These are phyloP conservation scores for Pontederia crassipes DNA, from an alignment of 176 grass and related monocot genomes.

Conservation along the genomic window DNA sequence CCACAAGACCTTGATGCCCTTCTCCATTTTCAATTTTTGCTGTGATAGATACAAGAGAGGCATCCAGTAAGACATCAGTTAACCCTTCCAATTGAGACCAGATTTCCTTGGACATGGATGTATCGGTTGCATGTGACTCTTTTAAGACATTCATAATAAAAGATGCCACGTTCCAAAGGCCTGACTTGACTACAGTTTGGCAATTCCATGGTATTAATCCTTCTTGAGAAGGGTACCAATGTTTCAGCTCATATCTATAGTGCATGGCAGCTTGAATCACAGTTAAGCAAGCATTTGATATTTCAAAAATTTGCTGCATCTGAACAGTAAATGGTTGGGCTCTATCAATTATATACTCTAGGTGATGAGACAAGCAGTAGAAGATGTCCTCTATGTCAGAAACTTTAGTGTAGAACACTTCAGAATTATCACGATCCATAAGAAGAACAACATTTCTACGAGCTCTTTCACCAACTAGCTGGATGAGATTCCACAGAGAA, in stretches of 20 bases:
- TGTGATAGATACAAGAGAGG: constrained; percentile 59
- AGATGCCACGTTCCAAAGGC: constrained; percentile 74
- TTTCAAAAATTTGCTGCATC: constrained; percentile 58
- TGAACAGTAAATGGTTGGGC: constrained; percentile 48
- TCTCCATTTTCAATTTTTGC: constrained; percentile 78
- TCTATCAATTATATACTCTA: constrained; percentile 59
- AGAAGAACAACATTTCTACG: constrained; percentile 85
- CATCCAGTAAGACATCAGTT: constrained; percentile 72
- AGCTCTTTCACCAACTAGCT: constrained; percentile 91
- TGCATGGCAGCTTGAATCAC: constrained; percentile 51
- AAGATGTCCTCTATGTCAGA: constrained; percentile 87
- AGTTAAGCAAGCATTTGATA: constrained; percentile 65
- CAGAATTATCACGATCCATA: constrained; percentile 96
- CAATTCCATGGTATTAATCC: constrained; percentile 86
- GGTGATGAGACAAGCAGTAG: constrained; percentile 70
- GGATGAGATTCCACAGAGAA: constrained; percentile 84
- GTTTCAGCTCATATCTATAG: constrained; percentile 54
- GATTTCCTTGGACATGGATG: constrained; percentile 49
- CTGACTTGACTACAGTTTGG: constrained; percentile 60
- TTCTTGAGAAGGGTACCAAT: constrained; percentile 94
- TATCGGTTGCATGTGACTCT: constrained; percentile 38
- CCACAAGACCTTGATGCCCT: constrained; percentile 58
- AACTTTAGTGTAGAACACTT: constrained; percentile 97
- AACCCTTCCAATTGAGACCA: constrained; percentile 69
- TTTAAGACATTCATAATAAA: constrained; percentile 61